Percentiles rank a stretch among this genome's conserved stretches.
phyloP scores from a whole-genome alignment of 176 grass and related monocot species.

The Musa troglodytarum region DNA sequence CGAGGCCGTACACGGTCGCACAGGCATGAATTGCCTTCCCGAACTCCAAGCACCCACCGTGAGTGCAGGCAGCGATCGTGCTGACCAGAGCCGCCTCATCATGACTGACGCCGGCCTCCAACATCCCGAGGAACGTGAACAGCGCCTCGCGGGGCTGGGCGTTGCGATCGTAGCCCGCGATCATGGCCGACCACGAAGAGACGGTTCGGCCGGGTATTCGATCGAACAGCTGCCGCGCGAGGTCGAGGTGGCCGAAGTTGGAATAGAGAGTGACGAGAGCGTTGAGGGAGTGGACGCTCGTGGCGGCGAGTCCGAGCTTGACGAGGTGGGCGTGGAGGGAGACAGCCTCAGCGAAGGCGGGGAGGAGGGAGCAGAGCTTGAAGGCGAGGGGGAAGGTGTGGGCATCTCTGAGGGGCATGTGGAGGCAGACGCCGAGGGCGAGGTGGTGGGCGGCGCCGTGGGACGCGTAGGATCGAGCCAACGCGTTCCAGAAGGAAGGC shows the following conservation, averaged over 20 bases:
- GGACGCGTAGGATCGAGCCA: constrained; percentile 5
- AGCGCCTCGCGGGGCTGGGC: constrained; percentile 3
- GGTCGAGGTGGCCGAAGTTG: neutral
- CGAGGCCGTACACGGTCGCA: constrained; percentile 4
- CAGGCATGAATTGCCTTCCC: constrained; percentile 10
- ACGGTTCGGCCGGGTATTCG: constrained; percentile 9
- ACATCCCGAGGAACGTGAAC: constrained; percentile 3
- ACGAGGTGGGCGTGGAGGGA: constrained; percentile 8
- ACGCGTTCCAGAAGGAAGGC: constrained; percentile 8
- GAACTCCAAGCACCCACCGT: constrained; percentile 9
- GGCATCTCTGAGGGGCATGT: neutral
- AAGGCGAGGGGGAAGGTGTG: constrained; percentile 18
- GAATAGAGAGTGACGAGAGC: neutral
- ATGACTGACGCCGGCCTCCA: neutral
- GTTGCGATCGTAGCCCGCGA: constrained; percentile 11
- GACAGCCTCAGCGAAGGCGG: neutral
- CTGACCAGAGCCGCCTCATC: constrained; percentile 8
- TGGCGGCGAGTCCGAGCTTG: neutral
- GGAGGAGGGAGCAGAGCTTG: constrained; percentile 18
- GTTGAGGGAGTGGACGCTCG: constrained; percentile 6
- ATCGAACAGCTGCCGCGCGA: constrained; percentile 17
- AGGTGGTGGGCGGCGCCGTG: neutral
- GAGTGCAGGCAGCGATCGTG: constrained; percentile 3
- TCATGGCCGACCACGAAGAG: constrained; percentile 17
- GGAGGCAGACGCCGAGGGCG: neutral